A percentile compares a stretch with the other conserved stretches of the same genome.
Evolutionary conservation across 75 land plant genomes (phyloP).

Genomic region (Azolla pinnata): DNA sequence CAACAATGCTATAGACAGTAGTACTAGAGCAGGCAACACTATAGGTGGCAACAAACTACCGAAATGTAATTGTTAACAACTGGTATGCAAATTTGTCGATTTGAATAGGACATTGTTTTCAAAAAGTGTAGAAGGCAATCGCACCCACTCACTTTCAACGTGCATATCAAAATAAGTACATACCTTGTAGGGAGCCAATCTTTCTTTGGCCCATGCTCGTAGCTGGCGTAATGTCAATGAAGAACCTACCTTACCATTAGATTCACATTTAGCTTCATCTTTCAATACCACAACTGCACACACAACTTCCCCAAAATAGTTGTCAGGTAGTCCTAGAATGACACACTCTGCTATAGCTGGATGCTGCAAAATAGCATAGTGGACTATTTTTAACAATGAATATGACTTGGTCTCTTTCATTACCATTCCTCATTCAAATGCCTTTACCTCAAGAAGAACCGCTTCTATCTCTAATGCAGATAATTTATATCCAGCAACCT

Average conservation of each 20-base stretch:
- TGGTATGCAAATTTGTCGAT: too few relatives aligned
- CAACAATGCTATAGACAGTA: too few relatives aligned
- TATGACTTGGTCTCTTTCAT: too few relatives aligned
- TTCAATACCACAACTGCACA: slow-evolving; percentile 61
- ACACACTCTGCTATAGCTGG: slow-evolving; percentile 76
- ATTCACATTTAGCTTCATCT: slow-evolving; percentile 27
- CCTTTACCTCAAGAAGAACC: slow-evolving; percentile 58
- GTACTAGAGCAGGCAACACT: too few relatives aligned
- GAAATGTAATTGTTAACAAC: too few relatives aligned
- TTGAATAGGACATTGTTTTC: too few relatives aligned
- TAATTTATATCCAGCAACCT: slow-evolving; percentile 90
- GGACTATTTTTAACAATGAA: background rate
- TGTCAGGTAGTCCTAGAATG: slow-evolving; percentile 82
- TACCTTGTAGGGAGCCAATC: slow-evolving; percentile 98
- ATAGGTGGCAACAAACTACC: too few relatives aligned
- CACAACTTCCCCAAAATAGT: slow-evolving; percentile 75
- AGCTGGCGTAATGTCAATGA: slow-evolving; percentile 56
- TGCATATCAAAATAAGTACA: too few relatives aligned
- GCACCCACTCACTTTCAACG: too few relatives aligned
- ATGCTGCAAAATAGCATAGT: slow-evolving; percentile 48
- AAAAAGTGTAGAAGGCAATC: too few relatives aligned
- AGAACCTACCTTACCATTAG: slow-evolving; percentile 36
- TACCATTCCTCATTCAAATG: background rate
- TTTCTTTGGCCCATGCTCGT: slow-evolving; percentile 70
- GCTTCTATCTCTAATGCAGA: slow-evolving; percentile 98